Percentiles rank a stretch among this genome's conserved stretches.
These are phyloP conservation scores for Pestalotiopsis sp. DNA, from an alignment of 2,329 filamentous ascomycete genomes.

Conservation along the genomic window DNA sequence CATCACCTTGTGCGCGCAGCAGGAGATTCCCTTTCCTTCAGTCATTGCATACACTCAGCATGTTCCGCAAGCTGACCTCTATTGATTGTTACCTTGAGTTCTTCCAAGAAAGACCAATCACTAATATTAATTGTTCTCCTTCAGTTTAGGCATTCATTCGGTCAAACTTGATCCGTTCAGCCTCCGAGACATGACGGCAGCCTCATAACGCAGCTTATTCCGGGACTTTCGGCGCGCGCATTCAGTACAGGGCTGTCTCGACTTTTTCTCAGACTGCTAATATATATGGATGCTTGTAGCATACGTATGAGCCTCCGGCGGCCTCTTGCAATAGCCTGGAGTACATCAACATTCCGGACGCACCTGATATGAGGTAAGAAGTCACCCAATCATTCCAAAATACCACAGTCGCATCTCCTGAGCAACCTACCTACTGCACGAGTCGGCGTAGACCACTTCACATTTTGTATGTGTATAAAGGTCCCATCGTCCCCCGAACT, in stretches of 20 bases:
- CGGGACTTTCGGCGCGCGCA: neutral
- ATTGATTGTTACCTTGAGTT: neutral
- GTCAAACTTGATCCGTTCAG: neutral
- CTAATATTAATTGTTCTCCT: neutral
- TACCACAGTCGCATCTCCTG: neutral
- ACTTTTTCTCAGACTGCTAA: conserved; percentile 30
- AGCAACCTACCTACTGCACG: neutral
- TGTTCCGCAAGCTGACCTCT: neutral
- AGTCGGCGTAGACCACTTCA: neutral
- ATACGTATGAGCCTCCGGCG: conserved; percentile 60
- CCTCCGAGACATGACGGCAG: conserved; percentile 10
- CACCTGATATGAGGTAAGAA: conserved; percentile 59
- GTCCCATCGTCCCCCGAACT: neutral
- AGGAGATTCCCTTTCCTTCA: neutral
- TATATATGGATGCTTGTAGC: conserved; percentile 32
- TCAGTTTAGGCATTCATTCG: neutral
- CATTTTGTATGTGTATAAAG: neutral
- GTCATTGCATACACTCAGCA: neutral
- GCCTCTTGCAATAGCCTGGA: conserved; percentile 51
- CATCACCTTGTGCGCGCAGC: neutral
- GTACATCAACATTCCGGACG: conserved; percentile 54
- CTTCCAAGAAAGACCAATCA: neutral
- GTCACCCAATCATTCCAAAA: neutral
- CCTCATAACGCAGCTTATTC: conserved; percentile 6
- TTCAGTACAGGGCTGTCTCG: conserved; percentile 20